Evolutionary conservation across 192 early-diverging fungal species (phyloP).

Genomic region (Diversispora epigaea): DNA sequence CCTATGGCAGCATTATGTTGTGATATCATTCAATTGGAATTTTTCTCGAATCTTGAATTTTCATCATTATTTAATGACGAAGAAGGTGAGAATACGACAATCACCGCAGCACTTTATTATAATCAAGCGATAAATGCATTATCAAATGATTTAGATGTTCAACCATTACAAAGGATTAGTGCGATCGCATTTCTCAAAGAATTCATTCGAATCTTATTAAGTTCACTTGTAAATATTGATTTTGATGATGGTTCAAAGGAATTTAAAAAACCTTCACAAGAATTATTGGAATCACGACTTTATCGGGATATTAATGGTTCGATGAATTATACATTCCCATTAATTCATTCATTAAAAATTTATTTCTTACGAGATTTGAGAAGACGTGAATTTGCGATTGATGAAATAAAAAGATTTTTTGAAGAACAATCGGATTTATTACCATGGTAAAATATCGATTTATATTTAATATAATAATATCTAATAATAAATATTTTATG

Average conservation of each 20-base stretch:
- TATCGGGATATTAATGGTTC: background rate
- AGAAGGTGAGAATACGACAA: no score
- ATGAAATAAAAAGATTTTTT: slow-evolving; percentile 26
- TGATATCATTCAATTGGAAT: slow-evolving; percentile 28
- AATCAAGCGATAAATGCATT: slow-evolving; percentile 4
- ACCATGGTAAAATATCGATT: background rate
- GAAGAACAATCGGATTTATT: background rate
- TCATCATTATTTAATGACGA: background rate
- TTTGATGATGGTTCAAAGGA: background rate
- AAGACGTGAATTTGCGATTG: background rate
- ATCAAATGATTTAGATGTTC: background rate
- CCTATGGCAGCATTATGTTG: slow-evolving; percentile 16
- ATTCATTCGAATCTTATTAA: slow-evolving; percentile 23
- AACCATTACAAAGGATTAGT: slow-evolving; percentile 29
- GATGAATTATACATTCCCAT: background rate
- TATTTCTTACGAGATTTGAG: slow-evolving; percentile 32
- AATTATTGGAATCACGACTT: background rate
- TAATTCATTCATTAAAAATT: slow-evolving; percentile 22
- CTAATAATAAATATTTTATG: no score
- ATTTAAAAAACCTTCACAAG: background rate
- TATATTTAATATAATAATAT: no score
- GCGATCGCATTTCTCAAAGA: slow-evolving; percentile 30
- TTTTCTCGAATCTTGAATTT: slow-evolving; percentile 15
- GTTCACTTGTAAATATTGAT: background rate
- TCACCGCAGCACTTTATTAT: background rate